phyloP scores from a whole-genome alignment of 176 grass and related monocot genomes.

The Raddia guianensis region DNA sequence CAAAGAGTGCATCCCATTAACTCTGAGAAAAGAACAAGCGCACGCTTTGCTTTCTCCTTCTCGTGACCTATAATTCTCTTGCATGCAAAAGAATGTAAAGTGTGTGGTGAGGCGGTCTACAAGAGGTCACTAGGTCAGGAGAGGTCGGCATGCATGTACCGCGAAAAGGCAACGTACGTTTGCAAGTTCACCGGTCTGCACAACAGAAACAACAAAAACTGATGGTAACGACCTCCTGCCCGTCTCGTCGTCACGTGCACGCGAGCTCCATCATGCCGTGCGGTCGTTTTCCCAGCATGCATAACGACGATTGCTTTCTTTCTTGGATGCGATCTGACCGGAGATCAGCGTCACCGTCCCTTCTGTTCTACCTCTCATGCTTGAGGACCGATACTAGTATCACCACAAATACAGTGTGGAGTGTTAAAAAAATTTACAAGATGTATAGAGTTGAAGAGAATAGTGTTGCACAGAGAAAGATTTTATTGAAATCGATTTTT shows the following conservation, averaged over 20 bases:
- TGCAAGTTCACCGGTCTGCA: background rate
- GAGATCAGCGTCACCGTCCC: too few species aligned
- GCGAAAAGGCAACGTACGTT: background rate
- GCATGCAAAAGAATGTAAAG: background rate
- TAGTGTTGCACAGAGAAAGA: too few species aligned
- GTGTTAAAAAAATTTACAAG: too few species aligned
- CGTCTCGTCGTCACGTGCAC: background rate
- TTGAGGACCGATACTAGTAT: too few species aligned
- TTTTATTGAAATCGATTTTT: too few species aligned
- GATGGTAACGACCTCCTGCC: background rate
- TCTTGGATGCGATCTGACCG: too few species aligned
- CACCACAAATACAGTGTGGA: too few species aligned
- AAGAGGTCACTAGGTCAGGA: slow-evolving; percentile 11
- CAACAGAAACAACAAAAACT: background rate
- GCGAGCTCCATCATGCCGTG: background rate
- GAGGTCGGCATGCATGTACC: background rate
- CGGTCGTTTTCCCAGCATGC: slow-evolving; percentile 18
- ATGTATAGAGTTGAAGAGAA: too few species aligned
- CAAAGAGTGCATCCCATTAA: too few species aligned
- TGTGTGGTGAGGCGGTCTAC: background rate
- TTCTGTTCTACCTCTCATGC: too few species aligned
- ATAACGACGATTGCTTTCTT: background rate
- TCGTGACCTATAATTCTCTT: background rate
- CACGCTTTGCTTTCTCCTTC: slow-evolving; percentile 9
- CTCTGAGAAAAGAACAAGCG: too few species aligned